A percentile compares a stretch with the other conserved stretches of the same genome.
Evolutionary conservation across 73 alveolate genomes (phyloP).

Genomic region (Tetrahymena malaccensis): DNA sequence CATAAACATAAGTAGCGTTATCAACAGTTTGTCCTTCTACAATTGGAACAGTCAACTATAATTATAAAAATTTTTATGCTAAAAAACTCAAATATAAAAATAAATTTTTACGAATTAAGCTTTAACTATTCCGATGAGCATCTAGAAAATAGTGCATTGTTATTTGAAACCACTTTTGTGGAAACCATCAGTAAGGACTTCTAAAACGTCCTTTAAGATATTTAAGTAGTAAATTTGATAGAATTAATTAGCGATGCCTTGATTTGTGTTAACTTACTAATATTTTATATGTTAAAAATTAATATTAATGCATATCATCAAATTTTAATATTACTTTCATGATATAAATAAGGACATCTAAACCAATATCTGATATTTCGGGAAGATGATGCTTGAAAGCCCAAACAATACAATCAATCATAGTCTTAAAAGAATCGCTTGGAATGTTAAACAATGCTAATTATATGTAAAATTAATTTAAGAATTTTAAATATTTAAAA

Average conservation of each 20-base stretch:
- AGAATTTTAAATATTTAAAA: no score
- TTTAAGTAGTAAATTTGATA: slow-evolving; percentile 31
- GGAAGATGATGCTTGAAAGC: slow-evolving; percentile 92
- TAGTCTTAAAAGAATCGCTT: slow-evolving; percentile 70
- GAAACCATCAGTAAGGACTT: slow-evolving; percentile 58
- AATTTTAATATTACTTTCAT: slow-evolving; percentile 10
- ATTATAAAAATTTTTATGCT: not conserved
- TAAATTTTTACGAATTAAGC: not conserved
- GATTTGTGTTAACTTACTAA: not conserved
- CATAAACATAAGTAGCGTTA: not conserved
- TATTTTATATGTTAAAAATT: not conserved
- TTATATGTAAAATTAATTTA: slow-evolving; percentile 33
- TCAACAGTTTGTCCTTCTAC: not conserved
- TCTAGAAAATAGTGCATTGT: slow-evolving; percentile 38
- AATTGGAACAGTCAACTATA: not conserved
- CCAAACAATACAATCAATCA: slow-evolving; percentile 88
- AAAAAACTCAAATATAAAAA: no score
- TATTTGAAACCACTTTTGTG: slow-evolving; percentile 62
- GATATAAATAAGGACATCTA: slow-evolving; percentile 72
- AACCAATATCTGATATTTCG: slow-evolving; percentile 81
- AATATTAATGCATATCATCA: no score
- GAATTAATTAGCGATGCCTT: not conserved
- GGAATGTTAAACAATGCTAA: slow-evolving; percentile 76
- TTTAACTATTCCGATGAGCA: slow-evolving; percentile 12
- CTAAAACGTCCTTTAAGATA: slow-evolving; percentile 48